Base-by-base conservation (phyloP, 441 rosid species). In the Pelargonium hybrid region DNA sequence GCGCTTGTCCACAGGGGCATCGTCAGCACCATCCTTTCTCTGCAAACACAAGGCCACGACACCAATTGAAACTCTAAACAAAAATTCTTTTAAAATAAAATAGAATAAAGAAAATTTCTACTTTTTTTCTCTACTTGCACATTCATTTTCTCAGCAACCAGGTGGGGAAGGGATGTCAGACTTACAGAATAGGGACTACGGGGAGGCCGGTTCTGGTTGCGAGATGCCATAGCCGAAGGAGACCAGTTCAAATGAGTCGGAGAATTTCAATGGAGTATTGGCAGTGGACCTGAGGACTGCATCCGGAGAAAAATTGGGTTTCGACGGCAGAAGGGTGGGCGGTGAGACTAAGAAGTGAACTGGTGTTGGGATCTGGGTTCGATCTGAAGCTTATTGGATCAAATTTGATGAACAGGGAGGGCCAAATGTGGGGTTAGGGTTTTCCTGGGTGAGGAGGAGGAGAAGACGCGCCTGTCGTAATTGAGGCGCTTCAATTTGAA, bases 161-260 rank as follows among this genome's bases (percentile, higher is more conserved):
- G 50, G 17, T 62, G 1, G 13, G 18, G 20, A 1, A 14, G 71
- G 31, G 20, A 25, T 1, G 10, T 10, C 20, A 7, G 57, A n/a
- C 83, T 84, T 85, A 90, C 96, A 17, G 78, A 5, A 15, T 76
- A 74, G 14, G 96, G 92, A 63, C 89, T 91, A 18, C 90, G 96
- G 8, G 98, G 98, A 59, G 89, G 84, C 67, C 90, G 79, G 69
- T 90, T 93, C 84, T 93, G 97, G 68, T 83, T 87, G 57, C 98
- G 90, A 9, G 90, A 81, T 14, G 96, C 71, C 97, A 91, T 57
- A 48, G 57, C 7, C 57, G 18, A 15, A 3, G 18, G 57, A 50
- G 18, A 50, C 5, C 57, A 50, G 21, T 50, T 50, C 57, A 50
- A n/a, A 20, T 50, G 18, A 14, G 57, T 14, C 57, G 18, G 57